Base-by-base conservation (phyloP, 192 early-diverging fungal species). In the Entophlyctis helioformis region DNA sequence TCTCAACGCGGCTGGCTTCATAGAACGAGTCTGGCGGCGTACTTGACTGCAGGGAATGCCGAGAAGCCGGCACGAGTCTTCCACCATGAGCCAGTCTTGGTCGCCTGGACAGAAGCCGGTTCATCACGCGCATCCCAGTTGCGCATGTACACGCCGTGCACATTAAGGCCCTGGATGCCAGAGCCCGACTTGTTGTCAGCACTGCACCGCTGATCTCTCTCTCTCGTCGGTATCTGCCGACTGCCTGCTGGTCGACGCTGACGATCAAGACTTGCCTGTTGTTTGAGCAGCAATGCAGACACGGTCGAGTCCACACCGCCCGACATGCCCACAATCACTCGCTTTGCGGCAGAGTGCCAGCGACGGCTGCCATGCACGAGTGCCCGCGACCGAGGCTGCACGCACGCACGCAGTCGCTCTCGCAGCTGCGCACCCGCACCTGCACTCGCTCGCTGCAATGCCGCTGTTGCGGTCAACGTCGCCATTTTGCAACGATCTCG, bases 261-360 rank as follows among this genome's bases (percentile, higher is more conserved):
- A 23, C 11, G n/a, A 28, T 16, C 8, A 1, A 46, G 16, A 29
- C 36, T 53, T 68, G 55, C 70, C 24, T 74, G 68, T 15, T 63
- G 48, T 28, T 81, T 62, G 1, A 98, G 60, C 12, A 98, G 59
- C 23, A 82, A 56, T 0, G 89, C 89, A 9, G 82, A 74, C 15
- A 94, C 85, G 50, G 83, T 84, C 0, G 89, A 92, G 48, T 98
- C 94, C 0, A 98, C 89, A 1, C 94, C 94, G 23, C 94, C 94
- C 0, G 90, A 93, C 83, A 97, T 84, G 13, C 81, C 81, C 1
- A 97, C 55, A 5, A 84, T 69, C 2, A 96, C 85, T 34, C 26
- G 18, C 16, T 42, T 42, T 31, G 29, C 29, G 6, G 6, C 29
- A 11, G 6, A 4, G 4, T 11, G 29, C 29, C 29, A 11, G 29